phyloP scores from a whole-genome alignment of 176 grass and related monocot genomes.

The Elaeis guineensis region DNA sequence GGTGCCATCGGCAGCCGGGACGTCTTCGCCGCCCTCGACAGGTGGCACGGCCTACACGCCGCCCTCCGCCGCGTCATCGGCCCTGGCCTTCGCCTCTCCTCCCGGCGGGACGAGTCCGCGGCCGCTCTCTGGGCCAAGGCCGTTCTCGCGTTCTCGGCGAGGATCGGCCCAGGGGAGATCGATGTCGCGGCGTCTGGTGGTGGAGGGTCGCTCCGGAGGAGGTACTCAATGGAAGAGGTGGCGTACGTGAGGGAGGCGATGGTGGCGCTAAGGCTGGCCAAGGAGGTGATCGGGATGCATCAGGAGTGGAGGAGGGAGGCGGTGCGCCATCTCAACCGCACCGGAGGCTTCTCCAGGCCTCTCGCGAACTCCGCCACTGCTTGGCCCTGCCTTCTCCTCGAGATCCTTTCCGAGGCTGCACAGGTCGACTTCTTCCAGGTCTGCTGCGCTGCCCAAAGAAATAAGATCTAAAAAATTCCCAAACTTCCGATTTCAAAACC shows the following conservation, averaged over 20 bases:
- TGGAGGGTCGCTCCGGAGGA: background rate
- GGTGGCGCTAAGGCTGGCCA: slow-evolving; percentile 56
- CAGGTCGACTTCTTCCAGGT: slow-evolving; percentile 86
- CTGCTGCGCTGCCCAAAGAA: background rate
- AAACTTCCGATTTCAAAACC: too few relatives aligned
- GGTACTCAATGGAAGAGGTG: slow-evolving; percentile 68
- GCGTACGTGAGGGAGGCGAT: slow-evolving; percentile 66
- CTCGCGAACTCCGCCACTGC: slow-evolving; percentile 66
- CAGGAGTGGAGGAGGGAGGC: slow-evolving; percentile 73
- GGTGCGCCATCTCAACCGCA: slow-evolving; percentile 52
- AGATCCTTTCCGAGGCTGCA: slow-evolving; percentile 57
- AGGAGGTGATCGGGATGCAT: slow-evolving; percentile 68
- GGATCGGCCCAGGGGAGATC: background rate
- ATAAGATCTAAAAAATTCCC: background rate
- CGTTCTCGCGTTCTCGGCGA: slow-evolving; percentile 24
- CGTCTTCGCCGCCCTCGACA: slow-evolving; percentile 53
- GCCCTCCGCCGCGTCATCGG: slow-evolving; percentile 37
- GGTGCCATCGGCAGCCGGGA: slow-evolving; percentile 64
- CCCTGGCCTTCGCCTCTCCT: slow-evolving; percentile 7
- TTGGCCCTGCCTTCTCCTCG: slow-evolving; percentile 82
- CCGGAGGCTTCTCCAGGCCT: slow-evolving; percentile 46
- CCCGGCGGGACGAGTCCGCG: slow-evolving; percentile 19
- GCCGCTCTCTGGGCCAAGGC: slow-evolving; percentile 77
- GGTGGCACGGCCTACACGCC: slow-evolving; percentile 50
- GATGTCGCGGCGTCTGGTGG: slow-evolving; percentile 8